phyloP scores from a whole-genome alignment of 106 monocot species.

The Dioscorea zingiberensis region DNA sequence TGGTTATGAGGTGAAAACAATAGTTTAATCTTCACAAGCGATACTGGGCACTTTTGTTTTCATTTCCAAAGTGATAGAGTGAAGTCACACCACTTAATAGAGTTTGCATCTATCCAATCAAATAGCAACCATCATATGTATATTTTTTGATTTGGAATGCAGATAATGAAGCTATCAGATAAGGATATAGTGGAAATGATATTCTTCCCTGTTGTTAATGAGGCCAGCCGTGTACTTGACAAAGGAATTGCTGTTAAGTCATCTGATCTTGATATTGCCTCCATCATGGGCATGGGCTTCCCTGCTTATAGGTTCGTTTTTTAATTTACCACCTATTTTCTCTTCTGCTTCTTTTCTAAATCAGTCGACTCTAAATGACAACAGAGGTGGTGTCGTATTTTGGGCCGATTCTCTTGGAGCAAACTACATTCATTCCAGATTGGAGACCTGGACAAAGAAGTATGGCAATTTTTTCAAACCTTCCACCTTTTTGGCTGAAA shows the following conservation, averaged over 20 bases:
- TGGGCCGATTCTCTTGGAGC: constrained; percentile 87
- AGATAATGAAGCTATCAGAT: constrained; percentile 63
- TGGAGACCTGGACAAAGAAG: constrained; percentile 58
- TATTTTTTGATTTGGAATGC: constrained; percentile 1
- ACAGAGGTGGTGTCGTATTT: constrained; percentile 82
- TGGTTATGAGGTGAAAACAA: too few relatives aligned
- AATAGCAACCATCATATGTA: too few relatives aligned
- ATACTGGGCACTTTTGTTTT: too few relatives aligned
- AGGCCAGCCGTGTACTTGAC: constrained; percentile 86
- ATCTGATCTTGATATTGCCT: constrained; percentile 89
- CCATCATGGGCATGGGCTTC: constrained; percentile 96
- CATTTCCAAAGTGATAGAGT: too few relatives aligned
- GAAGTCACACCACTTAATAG: too few relatives aligned
- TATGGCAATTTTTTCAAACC: constrained; percentile 88
- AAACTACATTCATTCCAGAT: constrained; percentile 50
- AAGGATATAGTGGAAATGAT: constrained; percentile 88
- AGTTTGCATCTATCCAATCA: too few relatives aligned
- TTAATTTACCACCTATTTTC: background rate
- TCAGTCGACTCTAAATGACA: background rate
- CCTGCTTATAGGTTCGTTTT: constrained; percentile 73
- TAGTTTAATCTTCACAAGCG: too few relatives aligned
- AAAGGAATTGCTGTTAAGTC: constrained; percentile 89
- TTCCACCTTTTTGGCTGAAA: constrained; percentile 51
- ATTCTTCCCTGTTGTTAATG: constrained; percentile 91
- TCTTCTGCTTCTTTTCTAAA: background rate